Percentiles rank a stretch among this genome's conserved stretches.
Conservation (phyloP, 2,329 filamentous ascomycete genomes). For the Botrytis cinerea region DNA sequence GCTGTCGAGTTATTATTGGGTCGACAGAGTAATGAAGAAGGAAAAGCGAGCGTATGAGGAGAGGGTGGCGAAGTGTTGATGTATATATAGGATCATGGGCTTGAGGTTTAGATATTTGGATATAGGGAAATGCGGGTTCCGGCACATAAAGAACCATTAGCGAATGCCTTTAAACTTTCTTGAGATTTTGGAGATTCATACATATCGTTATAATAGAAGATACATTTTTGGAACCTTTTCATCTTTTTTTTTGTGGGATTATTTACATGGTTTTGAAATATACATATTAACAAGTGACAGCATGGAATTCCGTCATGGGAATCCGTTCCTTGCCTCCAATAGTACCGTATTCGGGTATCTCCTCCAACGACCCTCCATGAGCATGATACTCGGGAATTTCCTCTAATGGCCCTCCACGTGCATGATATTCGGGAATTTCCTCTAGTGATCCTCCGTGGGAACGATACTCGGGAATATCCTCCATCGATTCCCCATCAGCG, state of each 20-base stretch:
- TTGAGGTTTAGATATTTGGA: background rate
- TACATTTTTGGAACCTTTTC: background rate
- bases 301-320: constrained; percentile 13
- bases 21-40: constrained; percentile 28
- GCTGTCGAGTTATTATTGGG: constrained; percentile 27
- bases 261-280: constrained; percentile 1
- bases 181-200: background rate
- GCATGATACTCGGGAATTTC: background rate
- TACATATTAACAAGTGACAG: constrained; percentile 1
- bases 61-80: constrained; percentile 10
- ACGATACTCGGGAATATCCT: background rate
- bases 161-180: background rate
- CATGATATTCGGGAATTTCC: background rate
- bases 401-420: background rate
- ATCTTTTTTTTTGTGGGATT: background rate
- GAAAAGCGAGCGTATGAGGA: constrained; percentile 26
- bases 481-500: background rate
- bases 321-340: background rate
- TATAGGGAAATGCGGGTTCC: background rate
- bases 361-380: background rate
- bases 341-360: background rate
- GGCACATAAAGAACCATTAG: background rate
- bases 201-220: background rate
- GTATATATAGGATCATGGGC: background rate
- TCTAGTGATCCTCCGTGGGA: background rate